Evolutionary conservation across 2,329 filamentous ascomycete species (phyloP).

Genomic region (Mycosphaerella sp.): DNA sequence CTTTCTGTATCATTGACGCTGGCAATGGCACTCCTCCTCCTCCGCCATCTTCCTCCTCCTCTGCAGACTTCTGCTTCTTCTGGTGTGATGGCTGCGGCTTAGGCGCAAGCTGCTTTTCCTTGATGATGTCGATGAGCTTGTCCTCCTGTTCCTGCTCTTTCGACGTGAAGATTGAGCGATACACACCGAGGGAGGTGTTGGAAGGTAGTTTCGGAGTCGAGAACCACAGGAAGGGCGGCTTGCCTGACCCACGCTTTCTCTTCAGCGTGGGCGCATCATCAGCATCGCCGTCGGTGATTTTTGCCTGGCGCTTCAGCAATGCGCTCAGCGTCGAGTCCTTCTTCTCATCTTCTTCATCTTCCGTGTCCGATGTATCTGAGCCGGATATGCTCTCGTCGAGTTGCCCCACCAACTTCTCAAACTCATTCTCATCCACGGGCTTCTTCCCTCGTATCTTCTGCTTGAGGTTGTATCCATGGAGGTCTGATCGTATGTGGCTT

Average conservation of each 20-base stretch:
- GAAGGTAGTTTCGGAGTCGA: constrained; percentile 65
- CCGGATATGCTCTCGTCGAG: constrained; percentile 90
- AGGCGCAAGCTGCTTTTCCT: constrained; percentile 69
- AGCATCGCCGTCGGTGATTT: constrained; percentile 53
- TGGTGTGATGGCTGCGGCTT: constrained; percentile 44
- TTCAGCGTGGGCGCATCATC: constrained; percentile 45
- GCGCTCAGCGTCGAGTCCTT: constrained; percentile 67
- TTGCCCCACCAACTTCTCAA: constrained; percentile 76
- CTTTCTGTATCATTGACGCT: constrained; percentile 29
- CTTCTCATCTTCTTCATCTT: constrained; percentile 64
- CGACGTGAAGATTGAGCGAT: constrained; percentile 70
- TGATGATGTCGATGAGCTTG: constrained; percentile 59
- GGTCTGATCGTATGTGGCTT: constrained; percentile 78
- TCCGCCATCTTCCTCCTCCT: constrained; percentile 42
- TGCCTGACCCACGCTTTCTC: constrained; percentile 53
- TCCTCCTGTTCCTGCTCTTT: constrained; percentile 61
- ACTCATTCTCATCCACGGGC: constrained; percentile 71
- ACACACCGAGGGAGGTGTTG: constrained; percentile 77
- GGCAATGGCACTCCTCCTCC: constrained; percentile 53
- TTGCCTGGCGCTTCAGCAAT: constrained; percentile 76
- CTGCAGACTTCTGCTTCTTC: constrained; percentile 36
- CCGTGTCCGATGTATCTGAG: constrained; percentile 53
- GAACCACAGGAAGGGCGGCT: constrained; percentile 79
- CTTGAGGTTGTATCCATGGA: constrained; percentile 92
- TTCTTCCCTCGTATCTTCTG: constrained; percentile 71